Percentiles rank a stretch among this genome's conserved stretches.
phyloP scores from a whole-genome alignment of 176 grass and related monocot species.

The Carex cristatella region DNA sequence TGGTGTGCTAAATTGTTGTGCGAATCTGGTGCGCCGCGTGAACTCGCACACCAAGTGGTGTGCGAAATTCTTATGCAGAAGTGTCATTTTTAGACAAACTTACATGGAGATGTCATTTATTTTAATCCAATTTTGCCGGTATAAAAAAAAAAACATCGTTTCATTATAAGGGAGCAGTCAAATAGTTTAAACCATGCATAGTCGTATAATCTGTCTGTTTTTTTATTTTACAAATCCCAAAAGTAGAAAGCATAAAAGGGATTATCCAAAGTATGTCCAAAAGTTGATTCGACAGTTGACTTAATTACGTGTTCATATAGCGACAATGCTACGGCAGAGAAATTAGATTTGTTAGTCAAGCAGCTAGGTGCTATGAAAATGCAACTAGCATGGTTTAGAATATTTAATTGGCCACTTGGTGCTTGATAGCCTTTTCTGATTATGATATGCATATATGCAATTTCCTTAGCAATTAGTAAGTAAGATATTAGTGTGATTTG shows the following conservation, averaged over 20 bases:
- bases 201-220: neutral
- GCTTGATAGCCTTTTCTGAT: too few species aligned
- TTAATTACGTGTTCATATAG: slow-evolving; percentile 1
- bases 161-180: neutral
- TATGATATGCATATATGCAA: neutral
- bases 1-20: too few species aligned
- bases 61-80: too few species aligned
- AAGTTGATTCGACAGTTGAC: slow-evolving; percentile 2
- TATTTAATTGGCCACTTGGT: neutral
- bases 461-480: neutral
- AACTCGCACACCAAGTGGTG: too few species aligned
- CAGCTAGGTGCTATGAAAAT: neutral
- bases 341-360: neutral
- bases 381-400: neutral
- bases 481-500: neutral
- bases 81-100: too few species aligned
- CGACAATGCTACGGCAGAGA: neutral
- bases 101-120: too few species aligned
- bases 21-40: too few species aligned
- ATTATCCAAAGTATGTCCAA: neutral
- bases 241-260: neutral
- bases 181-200: neutral
- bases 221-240: neutral
- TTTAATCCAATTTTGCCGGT: too few species aligned
- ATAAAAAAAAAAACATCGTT: too few species aligned